Evolutionary conservation across 1,139 yeast genomes (phyloP), one percentile per base, ranked within the genome.

Genomic region (Hemisphaericaspora subhashii): DNA sequence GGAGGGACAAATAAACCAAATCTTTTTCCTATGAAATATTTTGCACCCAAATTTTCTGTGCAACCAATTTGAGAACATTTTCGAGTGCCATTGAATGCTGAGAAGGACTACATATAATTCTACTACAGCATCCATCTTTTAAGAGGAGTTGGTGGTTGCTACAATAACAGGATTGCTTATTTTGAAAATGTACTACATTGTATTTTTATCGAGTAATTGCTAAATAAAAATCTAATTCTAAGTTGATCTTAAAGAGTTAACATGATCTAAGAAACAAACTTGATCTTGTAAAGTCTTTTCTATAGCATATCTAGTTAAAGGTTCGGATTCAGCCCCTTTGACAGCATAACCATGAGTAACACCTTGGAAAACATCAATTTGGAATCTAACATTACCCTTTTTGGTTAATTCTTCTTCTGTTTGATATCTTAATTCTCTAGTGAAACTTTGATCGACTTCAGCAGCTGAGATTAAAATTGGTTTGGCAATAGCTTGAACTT

Each of bases 381-480:
- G 80, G 66, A 77, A 88, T 36, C 65, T 65, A 26, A 73, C 76
- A 6, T 34, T 34, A 43, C 72, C 66, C 33, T 66, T 62, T 38
- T 56, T 47, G 39, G 53, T 43, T 54, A 87, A 73, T 47, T 70
- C 74, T 13, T 62, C 74, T 61, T 82, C 88, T 11, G 90, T 74
- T 53, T 70, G 53, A 45, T 60, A 66, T 64, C 95, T 80, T 48
- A 77, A 63, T 40, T 85, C 92, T 0, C 58, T 61, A 3, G 90
- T 58, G 72, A 83, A 88, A 35, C 75, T 64, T 0, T 53, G 40
- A 57, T 88, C 97, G 11, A 52, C 60, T 62, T 85, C 87, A 35
- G 95, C 92, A 42, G 86, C 87, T 25, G 85, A 70, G 46, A 87
- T 80, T 45, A 81, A 46, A 21, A 88, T 34, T 20, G 95, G 95